Conservation (phyloP, 768 basidiomycete genomes). For the Mycena haematopus region DNA sequence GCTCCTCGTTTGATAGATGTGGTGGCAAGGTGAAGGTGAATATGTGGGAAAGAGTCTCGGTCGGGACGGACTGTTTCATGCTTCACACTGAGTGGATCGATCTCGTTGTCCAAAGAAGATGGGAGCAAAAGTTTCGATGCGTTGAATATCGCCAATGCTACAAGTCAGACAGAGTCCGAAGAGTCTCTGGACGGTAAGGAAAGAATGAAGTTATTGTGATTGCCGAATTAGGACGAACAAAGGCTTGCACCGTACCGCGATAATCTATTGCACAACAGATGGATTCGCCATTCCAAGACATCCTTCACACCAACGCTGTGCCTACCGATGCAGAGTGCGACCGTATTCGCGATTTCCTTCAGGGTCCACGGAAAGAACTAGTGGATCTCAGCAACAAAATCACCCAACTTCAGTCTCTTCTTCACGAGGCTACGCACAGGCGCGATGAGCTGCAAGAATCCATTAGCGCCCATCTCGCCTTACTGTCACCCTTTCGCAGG, state of each 20-base stretch:
- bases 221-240: too few species aligned
- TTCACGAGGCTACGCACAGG: neutral
- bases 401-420: neutral
- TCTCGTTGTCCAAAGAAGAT: too few species aligned
- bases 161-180: too few species aligned
- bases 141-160: too few species aligned
- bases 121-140: too few species aligned
- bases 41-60: conserved; percentile 8
- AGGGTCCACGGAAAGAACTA: neutral
- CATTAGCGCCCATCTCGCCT: neutral
- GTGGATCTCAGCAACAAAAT: neutral
- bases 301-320: neutral
- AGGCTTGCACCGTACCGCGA: too few species aligned
- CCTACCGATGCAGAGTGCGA: neutral
- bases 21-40: conserved; percentile 4
- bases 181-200: too few species aligned
- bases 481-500: neutral
- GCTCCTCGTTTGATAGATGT: neutral
- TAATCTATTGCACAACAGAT: neutral
- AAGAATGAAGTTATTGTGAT: too few species aligned
- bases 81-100: too few species aligned
- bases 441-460: neutral
- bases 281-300: neutral
- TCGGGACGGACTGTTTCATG: neutral
- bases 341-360: neutral